A percentile compares a stretch with the other conserved stretches of the same genome.
phyloP scores from a whole-genome alignment of 1,284 basidiomycete genomes.

The Amylostereum areolatum region DNA sequence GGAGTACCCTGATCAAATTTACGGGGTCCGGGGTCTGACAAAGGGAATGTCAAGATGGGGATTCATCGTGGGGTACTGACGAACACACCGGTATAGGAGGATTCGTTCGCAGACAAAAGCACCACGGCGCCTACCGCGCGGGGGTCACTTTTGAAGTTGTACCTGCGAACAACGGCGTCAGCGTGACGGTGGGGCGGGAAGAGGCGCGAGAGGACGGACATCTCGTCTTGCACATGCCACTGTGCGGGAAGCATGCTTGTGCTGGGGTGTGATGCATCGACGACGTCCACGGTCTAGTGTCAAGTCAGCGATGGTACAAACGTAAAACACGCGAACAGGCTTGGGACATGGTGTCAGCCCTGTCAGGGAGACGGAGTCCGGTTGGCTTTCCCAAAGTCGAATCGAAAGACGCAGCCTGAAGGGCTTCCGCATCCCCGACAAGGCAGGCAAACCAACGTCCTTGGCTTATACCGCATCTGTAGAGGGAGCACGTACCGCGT shows the following conservation, averaged over 20 bases:
- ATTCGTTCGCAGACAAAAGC: constrained; percentile 63
- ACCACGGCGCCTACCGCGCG: constrained; percentile 59
- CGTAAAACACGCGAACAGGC: too few species aligned
- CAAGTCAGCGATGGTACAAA: too few species aligned
- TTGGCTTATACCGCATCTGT: not conserved
- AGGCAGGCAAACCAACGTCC: too few species aligned
- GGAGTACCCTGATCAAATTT: constrained; percentile 55
- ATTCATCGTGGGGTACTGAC: constrained; percentile 11
- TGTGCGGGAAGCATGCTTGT: constrained; percentile 55
- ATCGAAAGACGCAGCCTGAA: too few species aligned
- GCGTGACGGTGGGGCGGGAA: not conserved
- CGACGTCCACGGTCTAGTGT: constrained; percentile 53
- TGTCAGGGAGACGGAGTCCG: too few species aligned
- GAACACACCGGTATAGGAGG: constrained; percentile 51
- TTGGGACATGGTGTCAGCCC: too few species aligned
- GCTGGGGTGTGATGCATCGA: constrained; percentile 60
- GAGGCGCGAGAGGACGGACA: constrained; percentile 27
- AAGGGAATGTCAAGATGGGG: constrained; percentile 4
- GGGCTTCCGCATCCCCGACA: too few species aligned
- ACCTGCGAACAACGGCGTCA: constrained; percentile 32
- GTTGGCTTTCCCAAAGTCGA: too few species aligned
- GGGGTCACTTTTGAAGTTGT: constrained; percentile 77
- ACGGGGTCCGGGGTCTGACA: constrained; percentile 41
- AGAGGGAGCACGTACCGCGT: constrained; percentile 37
- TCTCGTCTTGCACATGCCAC: constrained; percentile 63